Base-by-base conservation (phyloP, 495 filamentous ascomycete species). In the Aspergillus egyptiacus region DNA sequence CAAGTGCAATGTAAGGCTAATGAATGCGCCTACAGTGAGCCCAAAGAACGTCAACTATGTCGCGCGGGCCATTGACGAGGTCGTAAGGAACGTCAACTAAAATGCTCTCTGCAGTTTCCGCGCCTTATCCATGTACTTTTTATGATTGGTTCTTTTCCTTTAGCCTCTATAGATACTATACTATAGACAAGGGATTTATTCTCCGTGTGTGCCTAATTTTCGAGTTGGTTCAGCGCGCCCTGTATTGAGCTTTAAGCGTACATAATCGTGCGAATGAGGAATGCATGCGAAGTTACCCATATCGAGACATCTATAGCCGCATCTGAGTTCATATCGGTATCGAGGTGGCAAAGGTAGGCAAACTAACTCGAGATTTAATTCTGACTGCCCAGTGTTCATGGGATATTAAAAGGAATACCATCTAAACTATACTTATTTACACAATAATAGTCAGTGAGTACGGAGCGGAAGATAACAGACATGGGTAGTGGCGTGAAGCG, bases 41-140 rank as follows among this genome's bases (percentile, higher is more conserved):
- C 50, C 72, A 37, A 69, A 68, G 53, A 76, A 76, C 44, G 71
- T 77, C 31, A 50, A 54, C 19, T 77, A 77, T 53, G 71, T 77
- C 25, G 75, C 74, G 9, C 59, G 66, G 36, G 69, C 70, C 30
- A 71, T 75, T 33, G 62, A 75, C 54, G 62, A 71, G 40, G 66
- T 75, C 20, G 65, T 75, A 24, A 67, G 70, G 27, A 74, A 66
- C 48, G 67, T 68, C 40, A 60, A 60, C 42, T 72, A 63, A 59
- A 20, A n/a, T n/a, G n/a, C n/a, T 18, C 28, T 11, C 23, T 17
- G 6, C 9, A 25, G 4, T 5, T 36, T 5, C 7, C 7, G 15
- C 11, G 22, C 20, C n/a, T n/a, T n/a, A 15, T 14, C 15, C 11
- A 19, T 22, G 25, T 18, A n/a, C 9, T n/a, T 15, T 20, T 20